Conservation (phyloP, 2,329 filamentous ascomycete genomes). For the Atkinsonella texensis region DNA sequence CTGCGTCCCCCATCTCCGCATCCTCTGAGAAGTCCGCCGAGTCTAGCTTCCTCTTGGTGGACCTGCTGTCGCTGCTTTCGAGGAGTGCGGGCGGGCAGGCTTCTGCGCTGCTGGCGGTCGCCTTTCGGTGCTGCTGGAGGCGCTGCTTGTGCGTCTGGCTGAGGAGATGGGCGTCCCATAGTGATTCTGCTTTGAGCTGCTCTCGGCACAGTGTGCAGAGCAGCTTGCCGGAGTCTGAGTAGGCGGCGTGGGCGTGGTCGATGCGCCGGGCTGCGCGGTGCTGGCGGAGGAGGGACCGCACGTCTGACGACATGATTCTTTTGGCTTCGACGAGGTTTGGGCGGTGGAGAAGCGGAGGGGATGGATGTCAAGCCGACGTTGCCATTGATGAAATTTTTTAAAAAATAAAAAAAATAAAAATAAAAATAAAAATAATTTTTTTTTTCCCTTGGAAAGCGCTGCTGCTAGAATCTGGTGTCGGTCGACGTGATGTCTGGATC, state of each 20-base stretch:
- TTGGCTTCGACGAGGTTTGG: neutral
- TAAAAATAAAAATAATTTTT: no score
- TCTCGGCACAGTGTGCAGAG: conserved; percentile 56
- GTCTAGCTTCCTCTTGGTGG: conserved; percentile 23
- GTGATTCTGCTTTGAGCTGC: conserved; percentile 49
- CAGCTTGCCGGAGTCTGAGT: conserved; percentile 56
- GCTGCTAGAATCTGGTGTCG: neutral
- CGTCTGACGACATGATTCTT: conserved; percentile 54
- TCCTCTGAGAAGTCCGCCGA: conserved; percentile 19
- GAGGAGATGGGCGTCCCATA: conserved; percentile 54
- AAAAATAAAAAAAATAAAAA: no score
- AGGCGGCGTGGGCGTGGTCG: conserved; percentile 55
- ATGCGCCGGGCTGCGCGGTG: conserved; percentile 65
- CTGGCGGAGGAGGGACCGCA: conserved; percentile 65
- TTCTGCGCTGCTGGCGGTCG: conserved; percentile 8
- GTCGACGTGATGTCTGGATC: neutral
- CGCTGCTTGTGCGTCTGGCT: conserved; percentile 28
- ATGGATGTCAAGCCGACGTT: neutral
- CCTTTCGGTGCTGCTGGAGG: conserved; percentile 12
- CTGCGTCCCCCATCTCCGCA: conserved; percentile 21
- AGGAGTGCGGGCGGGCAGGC: conserved; percentile 8
- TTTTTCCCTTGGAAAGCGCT: no score
- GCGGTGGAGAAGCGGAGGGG: neutral
- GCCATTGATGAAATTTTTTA: neutral
- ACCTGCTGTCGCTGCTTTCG: conserved; percentile 6